phyloP scores from a whole-genome alignment of 176 grass and related monocot genomes.

The Hsuehochloa calcarea region DNA sequence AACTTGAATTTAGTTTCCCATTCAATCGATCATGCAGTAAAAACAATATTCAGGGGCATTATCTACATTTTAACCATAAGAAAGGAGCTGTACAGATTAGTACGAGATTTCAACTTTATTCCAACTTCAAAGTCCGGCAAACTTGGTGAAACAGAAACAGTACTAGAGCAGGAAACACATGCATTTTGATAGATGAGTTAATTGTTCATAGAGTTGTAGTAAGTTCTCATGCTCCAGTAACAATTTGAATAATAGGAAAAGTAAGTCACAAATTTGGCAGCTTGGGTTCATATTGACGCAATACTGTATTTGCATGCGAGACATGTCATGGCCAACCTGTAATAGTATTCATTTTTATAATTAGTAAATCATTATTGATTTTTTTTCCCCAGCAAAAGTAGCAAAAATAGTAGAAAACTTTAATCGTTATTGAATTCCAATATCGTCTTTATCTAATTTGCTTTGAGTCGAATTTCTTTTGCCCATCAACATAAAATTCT shows the following conservation, averaged over 20 bases:
- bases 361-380: neutral
- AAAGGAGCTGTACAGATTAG: neutral
- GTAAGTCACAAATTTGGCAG: neutral
- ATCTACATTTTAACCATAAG: neutral
- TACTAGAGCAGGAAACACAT: neutral
- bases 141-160: neutral
- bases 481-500: neutral
- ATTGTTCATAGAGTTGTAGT: neutral
- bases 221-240: constrained; percentile 15
- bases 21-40: constrained; percentile 2
- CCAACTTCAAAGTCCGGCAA: neutral
- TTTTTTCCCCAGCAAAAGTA: neutral
- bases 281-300: constrained; percentile 1
- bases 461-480: neutral
- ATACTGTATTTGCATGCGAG: neutral
- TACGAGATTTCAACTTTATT: constrained; percentile 6
- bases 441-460: neutral
- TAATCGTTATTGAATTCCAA: neutral
- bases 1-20: neutral
- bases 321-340: constrained; percentile 56
- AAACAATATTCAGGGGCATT: neutral
- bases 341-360: constrained; percentile 11
- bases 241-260: constrained; percentile 2
- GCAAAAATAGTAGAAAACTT: neutral
- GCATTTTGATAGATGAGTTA: constrained; percentile 1